A percentile compares a stretch with the other conserved stretches of the same genome.
Conservation (phyloP, 164 flowering plant species). For the Hamamelis virginiana region DNA sequence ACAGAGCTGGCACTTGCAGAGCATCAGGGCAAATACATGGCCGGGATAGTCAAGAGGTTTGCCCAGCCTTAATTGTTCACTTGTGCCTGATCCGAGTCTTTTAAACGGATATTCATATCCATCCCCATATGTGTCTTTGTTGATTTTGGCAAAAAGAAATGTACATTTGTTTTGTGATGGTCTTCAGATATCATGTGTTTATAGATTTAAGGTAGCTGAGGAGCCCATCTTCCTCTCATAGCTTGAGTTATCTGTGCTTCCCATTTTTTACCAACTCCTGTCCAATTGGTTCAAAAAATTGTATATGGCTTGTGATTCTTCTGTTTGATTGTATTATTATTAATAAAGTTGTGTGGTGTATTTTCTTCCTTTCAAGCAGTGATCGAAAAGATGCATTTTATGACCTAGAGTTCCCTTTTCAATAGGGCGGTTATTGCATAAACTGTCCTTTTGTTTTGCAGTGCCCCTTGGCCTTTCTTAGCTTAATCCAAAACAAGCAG, state of each 20-base stretch:
- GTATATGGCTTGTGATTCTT: conserved; percentile 7
- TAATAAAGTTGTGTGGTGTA: not conserved
- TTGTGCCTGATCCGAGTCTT: no score
- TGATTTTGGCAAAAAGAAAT: no score
- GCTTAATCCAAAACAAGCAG: no score
- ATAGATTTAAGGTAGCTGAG: not conserved
- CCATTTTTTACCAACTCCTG: not conserved
- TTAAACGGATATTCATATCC: not conserved
- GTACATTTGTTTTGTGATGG: not conserved
- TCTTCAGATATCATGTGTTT: conserved; percentile 3
- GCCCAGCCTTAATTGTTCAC: conserved; percentile 18
- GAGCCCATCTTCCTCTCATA: not conserved
- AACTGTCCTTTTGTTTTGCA: no score
- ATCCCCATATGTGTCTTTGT: not conserved
- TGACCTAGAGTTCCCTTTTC: no score
- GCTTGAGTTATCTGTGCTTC: not conserved
- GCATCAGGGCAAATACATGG: conserved; percentile 82
- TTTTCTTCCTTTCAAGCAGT: not conserved
- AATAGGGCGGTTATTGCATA: no score
- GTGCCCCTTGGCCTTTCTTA: no score
- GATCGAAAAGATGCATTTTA: not conserved
- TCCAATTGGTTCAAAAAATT: conserved; percentile 1
- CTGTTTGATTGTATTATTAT: conserved; percentile 2
- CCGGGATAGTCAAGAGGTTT: conserved; percentile 51
- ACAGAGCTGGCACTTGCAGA: conserved; percentile 66